Evolutionary conservation across 306 rosid genomes (phyloP).

Genomic region (Alnus rubra): DNA sequence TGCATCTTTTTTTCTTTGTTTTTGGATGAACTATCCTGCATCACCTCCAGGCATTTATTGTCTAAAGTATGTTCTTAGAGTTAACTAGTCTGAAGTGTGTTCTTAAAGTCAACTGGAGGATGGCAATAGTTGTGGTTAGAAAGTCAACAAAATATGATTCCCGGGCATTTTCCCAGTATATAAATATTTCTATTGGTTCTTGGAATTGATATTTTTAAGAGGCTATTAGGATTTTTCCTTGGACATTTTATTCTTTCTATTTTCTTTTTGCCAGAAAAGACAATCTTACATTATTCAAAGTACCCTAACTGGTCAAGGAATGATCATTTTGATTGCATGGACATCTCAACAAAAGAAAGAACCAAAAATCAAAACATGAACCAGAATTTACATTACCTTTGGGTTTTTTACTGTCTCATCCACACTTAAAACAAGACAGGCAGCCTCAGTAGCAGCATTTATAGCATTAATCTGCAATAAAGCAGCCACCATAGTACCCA

Average conservation of each 20-base stretch:
- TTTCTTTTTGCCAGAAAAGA: background rate
- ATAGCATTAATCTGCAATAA: constrained; percentile 88
- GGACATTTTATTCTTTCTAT: background rate
- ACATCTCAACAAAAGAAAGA: background rate
- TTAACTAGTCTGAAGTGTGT: background rate
- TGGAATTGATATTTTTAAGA: background rate
- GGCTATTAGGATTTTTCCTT: background rate
- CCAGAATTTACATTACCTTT: constrained; percentile 51
- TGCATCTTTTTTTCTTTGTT: too few species aligned
- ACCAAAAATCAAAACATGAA: background rate
- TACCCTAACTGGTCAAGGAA: background rate
- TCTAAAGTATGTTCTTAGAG: background rate
- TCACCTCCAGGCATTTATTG: background rate
- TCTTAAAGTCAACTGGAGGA: background rate
- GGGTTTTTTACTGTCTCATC: constrained; percentile 98
- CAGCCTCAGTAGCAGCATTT: constrained; percentile 98
- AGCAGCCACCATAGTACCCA: background rate
- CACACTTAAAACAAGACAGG: constrained; percentile 89
- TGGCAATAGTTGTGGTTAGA: too few species aligned
- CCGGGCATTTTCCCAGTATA: too few species aligned
- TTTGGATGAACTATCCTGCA: background rate
- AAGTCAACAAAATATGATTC: too few species aligned
- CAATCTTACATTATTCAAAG: background rate
- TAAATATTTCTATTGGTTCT: background rate
- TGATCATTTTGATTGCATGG: constrained; percentile 1